Conservation (phyloP, 805 yeast genomes). For the Candida insectorum region DNA sequence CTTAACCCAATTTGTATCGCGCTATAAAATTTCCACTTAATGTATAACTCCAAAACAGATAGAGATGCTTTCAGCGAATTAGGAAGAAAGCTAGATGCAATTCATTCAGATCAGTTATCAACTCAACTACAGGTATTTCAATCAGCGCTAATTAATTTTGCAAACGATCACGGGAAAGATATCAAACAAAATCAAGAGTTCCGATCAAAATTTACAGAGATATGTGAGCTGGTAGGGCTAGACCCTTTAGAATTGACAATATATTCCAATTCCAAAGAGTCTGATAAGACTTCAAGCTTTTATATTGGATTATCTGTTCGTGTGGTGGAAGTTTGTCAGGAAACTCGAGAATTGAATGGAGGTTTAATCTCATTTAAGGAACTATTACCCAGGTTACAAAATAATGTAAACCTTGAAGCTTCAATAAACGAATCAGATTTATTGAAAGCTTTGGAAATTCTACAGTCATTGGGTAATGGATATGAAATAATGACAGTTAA, state of each 20-base stretch:
- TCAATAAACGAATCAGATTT: conserved; percentile 49
- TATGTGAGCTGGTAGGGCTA: conserved; percentile 78
- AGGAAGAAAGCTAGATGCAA: conserved; percentile 47
- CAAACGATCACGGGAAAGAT: conserved; percentile 66
- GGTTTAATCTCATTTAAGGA: conserved; percentile 67
- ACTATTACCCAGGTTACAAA: conserved; percentile 21
- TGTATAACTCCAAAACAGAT: conserved; percentile 2
- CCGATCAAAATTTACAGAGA: conserved; percentile 66
- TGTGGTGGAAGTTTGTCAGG: conserved; percentile 71
- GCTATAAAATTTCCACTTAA: too few relatives aligned
- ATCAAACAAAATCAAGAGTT: conserved; percentile 62
- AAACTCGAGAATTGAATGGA: conserved; percentile 71
- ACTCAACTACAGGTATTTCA: conserved; percentile 78
- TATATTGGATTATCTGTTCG: conserved; percentile 67
- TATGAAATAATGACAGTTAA: conserved; percentile 60
- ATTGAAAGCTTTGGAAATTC: conserved; percentile 47
- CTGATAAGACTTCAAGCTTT: conserved; percentile 46
- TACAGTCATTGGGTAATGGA: conserved; percentile 66
- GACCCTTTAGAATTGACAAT: conserved; percentile 60
- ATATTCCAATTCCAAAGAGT: conserved; percentile 26
- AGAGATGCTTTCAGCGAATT: conserved; percentile 43
- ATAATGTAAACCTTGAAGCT: conserved; percentile 26
- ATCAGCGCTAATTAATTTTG: conserved; percentile 70
- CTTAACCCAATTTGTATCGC: too few relatives aligned
- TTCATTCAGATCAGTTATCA: conserved; percentile 58